A percentile compares a stretch with the other conserved stretches of the same genome.
These are phyloP conservation scores for Trypanosoma brucei DNA, from an alignment of 208 protist species.

Conservation along the genomic window DNA sequence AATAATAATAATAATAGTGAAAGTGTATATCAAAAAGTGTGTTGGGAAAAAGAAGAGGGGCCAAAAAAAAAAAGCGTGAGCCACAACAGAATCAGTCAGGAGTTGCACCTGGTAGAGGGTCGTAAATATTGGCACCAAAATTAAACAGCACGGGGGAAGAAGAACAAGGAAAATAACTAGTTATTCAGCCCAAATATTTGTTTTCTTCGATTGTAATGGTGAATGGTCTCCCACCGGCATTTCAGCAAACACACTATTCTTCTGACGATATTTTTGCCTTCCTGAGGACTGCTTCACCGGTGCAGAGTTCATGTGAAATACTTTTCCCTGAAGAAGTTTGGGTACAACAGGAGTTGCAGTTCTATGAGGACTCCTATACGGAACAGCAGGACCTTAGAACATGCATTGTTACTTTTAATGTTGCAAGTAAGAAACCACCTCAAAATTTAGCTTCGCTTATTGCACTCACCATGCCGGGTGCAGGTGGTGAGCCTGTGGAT, in stretches of 20 bases:
- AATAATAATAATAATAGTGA: too few species aligned
- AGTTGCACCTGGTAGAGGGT: too few species aligned
- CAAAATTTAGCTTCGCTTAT: slow-evolving; percentile 26
- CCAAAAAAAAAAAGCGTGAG: too few species aligned
- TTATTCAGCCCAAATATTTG: not conserved
- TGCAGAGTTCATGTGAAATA: slow-evolving; percentile 2
- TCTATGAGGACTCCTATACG: slow-evolving; percentile 74
- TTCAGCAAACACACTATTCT: slow-evolving; percentile 25
- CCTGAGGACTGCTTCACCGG: slow-evolving; percentile 10
- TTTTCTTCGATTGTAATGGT: not conserved
- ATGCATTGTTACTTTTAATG: slow-evolving; percentile 81
- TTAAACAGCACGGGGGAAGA: not conserved
- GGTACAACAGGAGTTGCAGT: slow-evolving; percentile 73
- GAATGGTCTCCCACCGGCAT: slow-evolving; percentile 50
- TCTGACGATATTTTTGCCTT: slow-evolving; percentile 40
- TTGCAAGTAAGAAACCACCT: slow-evolving; percentile 75
- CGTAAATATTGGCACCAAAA: not conserved
- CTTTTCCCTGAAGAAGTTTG: slow-evolving; percentile 46
- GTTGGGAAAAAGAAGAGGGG: too few species aligned
- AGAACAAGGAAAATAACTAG: not conserved
- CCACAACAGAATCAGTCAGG: too few species aligned
- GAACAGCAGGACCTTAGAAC: slow-evolving; percentile 55
- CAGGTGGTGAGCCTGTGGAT: slow-evolving; percentile 32
- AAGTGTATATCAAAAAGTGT: too few species aligned
- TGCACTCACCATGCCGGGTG: slow-evolving; percentile 15